These are phyloP conservation scores for Solanum bulbocastanum DNA, from an alignment of 257 asterid genomes.

Conservation along the genomic window DNA sequence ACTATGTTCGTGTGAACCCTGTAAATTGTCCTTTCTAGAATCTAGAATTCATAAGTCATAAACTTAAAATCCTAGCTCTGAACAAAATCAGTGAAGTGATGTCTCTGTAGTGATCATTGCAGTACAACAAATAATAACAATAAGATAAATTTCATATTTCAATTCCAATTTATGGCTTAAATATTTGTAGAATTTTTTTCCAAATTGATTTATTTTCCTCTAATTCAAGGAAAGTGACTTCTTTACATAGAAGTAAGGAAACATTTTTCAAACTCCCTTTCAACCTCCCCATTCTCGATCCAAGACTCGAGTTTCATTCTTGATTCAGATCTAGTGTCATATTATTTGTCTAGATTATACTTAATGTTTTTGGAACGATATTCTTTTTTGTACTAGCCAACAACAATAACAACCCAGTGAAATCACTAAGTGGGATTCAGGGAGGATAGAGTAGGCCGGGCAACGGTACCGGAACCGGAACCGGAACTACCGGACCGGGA, in stretches of 20 bases:
- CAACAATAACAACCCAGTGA: not conserved
- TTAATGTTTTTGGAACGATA: not conserved
- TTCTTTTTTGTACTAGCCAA: not conserved
- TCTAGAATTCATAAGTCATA: not conserved
- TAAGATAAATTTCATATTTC: not conserved
- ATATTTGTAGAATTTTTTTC: not conserved
- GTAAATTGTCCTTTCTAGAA: not conserved
- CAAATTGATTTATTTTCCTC: not conserved
- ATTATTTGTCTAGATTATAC: not conserved
- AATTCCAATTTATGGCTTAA: not conserved
- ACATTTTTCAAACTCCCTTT: no score
- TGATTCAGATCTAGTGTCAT: not conserved
- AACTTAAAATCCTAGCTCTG: not conserved
- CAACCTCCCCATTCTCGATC: no score
- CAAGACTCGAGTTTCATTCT: not conserved
- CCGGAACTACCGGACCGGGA: no score
- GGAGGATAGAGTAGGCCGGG: not conserved
- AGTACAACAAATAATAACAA: not conserved
- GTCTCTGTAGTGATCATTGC: not conserved
- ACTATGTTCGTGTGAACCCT: not conserved
- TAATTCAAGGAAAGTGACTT: not conserved
- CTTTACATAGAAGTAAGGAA: not conserved
- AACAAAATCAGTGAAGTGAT: not conserved
- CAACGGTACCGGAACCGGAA: no score
- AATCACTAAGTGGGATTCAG: not conserved